Evolutionary conservation across 2,329 filamentous ascomycete genomes (phyloP).

Genomic region (Xylaria arbuscula): DNA sequence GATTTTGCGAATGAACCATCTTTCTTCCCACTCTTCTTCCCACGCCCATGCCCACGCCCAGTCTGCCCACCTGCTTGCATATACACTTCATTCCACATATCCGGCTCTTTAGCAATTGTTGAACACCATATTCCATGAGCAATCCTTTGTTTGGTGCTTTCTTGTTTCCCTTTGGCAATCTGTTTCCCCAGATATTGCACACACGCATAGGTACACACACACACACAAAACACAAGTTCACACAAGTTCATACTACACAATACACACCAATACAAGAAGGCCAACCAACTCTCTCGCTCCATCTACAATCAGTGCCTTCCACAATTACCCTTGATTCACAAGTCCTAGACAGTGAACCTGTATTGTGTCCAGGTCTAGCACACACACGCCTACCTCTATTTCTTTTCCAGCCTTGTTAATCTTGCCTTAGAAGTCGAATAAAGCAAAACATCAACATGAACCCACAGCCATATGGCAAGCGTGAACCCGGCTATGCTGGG

Average conservation of each 20-base stretch:
- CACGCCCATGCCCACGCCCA: not conserved
- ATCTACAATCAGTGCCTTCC: no score
- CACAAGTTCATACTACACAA: no score
- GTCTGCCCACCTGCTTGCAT: not conserved
- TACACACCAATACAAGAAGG: no score
- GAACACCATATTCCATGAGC: not conserved
- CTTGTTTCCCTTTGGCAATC: constrained; percentile 22
- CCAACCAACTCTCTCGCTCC: no score
- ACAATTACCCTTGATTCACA: no score
- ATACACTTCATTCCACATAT: not conserved
- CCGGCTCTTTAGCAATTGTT: not conserved
- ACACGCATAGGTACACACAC: constrained; percentile 5
- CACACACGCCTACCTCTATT: constrained; percentile 1
- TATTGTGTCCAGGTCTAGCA: not conserved
- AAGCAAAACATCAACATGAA: no score
- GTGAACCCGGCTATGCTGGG: no score
- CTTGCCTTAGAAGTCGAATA: no score
- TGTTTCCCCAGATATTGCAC: constrained; percentile 16
- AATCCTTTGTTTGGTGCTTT: not conserved
- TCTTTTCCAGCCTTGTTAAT: no score
- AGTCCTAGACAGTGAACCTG: no score
- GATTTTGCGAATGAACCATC: not conserved
- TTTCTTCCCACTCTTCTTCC: not conserved
- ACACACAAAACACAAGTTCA: not conserved
- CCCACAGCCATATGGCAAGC: no score